phyloP scores from a whole-genome alignment of 257 asterid species.

The Anisodus tanguticus region DNA sequence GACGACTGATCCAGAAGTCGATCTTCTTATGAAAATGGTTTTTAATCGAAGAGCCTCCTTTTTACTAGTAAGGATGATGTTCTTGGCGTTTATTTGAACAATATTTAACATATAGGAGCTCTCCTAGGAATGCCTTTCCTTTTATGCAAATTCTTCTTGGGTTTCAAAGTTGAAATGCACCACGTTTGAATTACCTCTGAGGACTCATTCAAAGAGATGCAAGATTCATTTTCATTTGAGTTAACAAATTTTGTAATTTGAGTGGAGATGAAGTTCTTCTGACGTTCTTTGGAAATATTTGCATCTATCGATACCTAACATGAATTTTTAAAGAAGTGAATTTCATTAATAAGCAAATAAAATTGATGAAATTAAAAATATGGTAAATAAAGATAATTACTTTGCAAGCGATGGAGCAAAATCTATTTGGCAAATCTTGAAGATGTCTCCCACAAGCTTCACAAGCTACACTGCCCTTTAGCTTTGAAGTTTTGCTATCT shows the following conservation, averaged over 20 bases:
- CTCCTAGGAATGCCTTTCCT: conserved; percentile 69
- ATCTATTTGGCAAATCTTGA: conserved; percentile 69
- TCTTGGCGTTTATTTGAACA: not conserved
- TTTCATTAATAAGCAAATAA: not conserved
- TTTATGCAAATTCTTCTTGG: conserved; percentile 53
- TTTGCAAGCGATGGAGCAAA: conserved; percentile 85
- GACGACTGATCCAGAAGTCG: not conserved
- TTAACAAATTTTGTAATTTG: conserved; percentile 33
- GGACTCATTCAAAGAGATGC: conserved; percentile 43
- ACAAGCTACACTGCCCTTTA: conserved; percentile 57
- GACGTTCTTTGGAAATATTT: conserved; percentile 35
- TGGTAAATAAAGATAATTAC: conserved; percentile 32
- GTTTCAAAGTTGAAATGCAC: conserved; percentile 47
- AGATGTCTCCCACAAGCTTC: conserved; percentile 72
- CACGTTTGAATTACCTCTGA: conserved; percentile 58
- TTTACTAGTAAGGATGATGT: not conserved
- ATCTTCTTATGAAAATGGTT: not conserved
- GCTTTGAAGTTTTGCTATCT: conserved; percentile 52
- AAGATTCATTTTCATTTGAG: conserved; percentile 41
- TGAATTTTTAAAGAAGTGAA: not conserved
- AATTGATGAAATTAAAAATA: not conserved
- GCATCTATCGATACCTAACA: conserved; percentile 49
- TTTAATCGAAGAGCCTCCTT: too few species aligned
- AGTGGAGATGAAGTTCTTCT: conserved; percentile 28
- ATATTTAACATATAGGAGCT: conserved; percentile 49